Evolutionary conservation across 164 flowering plant genomes (phyloP).

Genomic region (Platanus orientalis): DNA sequence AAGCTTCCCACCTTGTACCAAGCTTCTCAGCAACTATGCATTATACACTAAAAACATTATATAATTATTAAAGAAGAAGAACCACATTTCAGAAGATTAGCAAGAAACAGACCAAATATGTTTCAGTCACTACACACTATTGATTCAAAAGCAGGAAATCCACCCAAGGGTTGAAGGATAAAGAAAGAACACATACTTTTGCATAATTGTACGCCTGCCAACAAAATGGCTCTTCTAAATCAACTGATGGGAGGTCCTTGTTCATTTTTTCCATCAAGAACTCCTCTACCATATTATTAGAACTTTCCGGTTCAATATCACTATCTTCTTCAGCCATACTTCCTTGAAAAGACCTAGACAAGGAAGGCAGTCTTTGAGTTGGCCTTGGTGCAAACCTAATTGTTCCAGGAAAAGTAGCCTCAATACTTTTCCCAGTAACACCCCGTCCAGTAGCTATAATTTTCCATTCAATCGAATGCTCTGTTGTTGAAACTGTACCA

Average conservation of each 20-base stretch:
- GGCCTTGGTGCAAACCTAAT: slow-evolving; percentile 78
- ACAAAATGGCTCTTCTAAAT: slow-evolving; percentile 93
- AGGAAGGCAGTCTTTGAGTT: slow-evolving; percentile 34
- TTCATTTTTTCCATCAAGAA: slow-evolving; percentile 77
- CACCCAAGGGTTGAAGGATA: neutral
- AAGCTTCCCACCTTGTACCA: too few relatives aligned
- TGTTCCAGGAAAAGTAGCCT: slow-evolving; percentile 96
- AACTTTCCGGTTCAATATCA: slow-evolving; percentile 66
- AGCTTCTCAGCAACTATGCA: too few relatives aligned
- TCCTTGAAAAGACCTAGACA: slow-evolving; percentile 33
- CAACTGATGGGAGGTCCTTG: slow-evolving; percentile 85
- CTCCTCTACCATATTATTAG: slow-evolving; percentile 67
- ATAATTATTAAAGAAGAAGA: neutral
- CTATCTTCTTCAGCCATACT: slow-evolving; percentile 64
- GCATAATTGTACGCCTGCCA: slow-evolving; percentile 98
- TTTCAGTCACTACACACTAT: neutral
- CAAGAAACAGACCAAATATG: neutral
- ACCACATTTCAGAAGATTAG: neutral
- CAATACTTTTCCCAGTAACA: slow-evolving; percentile 74
- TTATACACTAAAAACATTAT: too few relatives aligned
- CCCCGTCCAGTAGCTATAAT: slow-evolving; percentile 73
- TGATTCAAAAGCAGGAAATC: neutral
- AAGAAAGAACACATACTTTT: slow-evolving; percentile 47
- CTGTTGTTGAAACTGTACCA: slow-evolving; percentile 76
- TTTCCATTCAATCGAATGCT: slow-evolving; percentile 93